phyloP scores from a whole-genome alignment of 1,139 yeast genomes.

The Hyphopichia buzzinii region DNA sequence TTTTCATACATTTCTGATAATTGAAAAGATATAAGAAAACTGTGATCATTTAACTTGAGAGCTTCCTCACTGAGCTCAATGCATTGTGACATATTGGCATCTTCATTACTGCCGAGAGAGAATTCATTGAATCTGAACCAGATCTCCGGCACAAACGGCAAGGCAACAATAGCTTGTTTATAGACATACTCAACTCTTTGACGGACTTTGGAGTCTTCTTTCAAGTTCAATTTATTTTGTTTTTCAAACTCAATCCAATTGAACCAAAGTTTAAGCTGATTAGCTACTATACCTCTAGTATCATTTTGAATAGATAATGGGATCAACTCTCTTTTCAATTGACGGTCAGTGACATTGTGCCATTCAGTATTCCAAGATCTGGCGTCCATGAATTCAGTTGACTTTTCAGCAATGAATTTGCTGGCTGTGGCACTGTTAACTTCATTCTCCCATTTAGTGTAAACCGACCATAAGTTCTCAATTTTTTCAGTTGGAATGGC shows the following conservation, averaged over 20 bases:
- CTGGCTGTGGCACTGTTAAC: slow-evolving; percentile 76
- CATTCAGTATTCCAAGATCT: slow-evolving; percentile 77
- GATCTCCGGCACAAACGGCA: slow-evolving; percentile 75
- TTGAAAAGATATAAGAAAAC: slow-evolving; percentile 66
- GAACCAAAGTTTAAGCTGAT: slow-evolving; percentile 59
- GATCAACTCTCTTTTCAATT: slow-evolving; percentile 36
- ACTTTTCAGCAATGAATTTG: slow-evolving; percentile 78
- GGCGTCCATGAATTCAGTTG: slow-evolving; percentile 88
- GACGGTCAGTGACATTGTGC: slow-evolving; percentile 51
- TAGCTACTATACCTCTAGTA: slow-evolving; percentile 21
- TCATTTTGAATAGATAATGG: slow-evolving; percentile 26
- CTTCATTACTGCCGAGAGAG: slow-evolving; percentile 31
- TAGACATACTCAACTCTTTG: slow-evolving; percentile 72
- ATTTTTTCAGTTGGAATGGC: slow-evolving; percentile 70
- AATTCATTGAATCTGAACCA: slow-evolving; percentile 69
- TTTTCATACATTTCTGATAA: slow-evolving; percentile 70
- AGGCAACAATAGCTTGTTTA: slow-evolving; percentile 64
- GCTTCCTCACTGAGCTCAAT: slow-evolving; percentile 54
- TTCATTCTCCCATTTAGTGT: slow-evolving; percentile 81
- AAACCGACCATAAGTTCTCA: slow-evolving; percentile 78
- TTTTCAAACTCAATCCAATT: slow-evolving; percentile 81
- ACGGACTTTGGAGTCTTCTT: slow-evolving; percentile 45
- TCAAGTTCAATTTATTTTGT: slow-evolving; percentile 62
- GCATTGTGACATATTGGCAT: slow-evolving; percentile 30
- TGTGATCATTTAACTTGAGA: slow-evolving; percentile 63